Evolutionary conservation across 257 asterid genomes (phyloP).

Genomic region (Asclepias syriaca): DNA sequence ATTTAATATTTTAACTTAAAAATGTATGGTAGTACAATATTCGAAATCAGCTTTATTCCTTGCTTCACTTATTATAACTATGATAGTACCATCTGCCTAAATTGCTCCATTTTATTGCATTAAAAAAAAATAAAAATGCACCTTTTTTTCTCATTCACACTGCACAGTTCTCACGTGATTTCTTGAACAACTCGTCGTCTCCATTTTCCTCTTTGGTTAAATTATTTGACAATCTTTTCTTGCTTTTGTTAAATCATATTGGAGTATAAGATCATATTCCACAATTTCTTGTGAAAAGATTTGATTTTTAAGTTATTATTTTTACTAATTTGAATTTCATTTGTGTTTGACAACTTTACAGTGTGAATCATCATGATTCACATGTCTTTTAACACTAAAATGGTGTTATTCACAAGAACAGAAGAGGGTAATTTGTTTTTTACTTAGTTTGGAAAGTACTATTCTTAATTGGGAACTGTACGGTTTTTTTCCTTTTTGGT

Average conservation of each 20-base stretch:
- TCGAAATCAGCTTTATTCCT: neutral
- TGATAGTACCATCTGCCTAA: no score
- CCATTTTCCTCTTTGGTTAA: neutral
- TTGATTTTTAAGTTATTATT: no score
- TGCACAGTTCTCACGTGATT: neutral
- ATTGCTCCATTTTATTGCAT: neutral
- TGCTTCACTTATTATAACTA: neutral
- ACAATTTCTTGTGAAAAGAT: no score
- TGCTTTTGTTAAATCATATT: no score
- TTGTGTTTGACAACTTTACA: neutral
- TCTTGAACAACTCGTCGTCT: neutral
- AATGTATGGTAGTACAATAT: neutral
- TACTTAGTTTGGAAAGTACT: neutral
- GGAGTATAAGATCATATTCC: no score
- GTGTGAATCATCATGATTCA: neutral
- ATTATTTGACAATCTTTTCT: no score
- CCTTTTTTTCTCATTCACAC: neutral
- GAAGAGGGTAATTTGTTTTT: neutral
- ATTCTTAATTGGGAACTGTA: neutral
- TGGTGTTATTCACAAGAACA: no score
- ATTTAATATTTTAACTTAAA: no score
- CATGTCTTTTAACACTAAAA: neutral
- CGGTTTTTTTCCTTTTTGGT: neutral
- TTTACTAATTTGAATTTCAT: no score
- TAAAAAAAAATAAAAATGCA: neutral